These are phyloP conservation scores for Eimeria brunetti DNA, from an alignment of 169 alveolate genomes.

Conservation along the genomic window DNA sequence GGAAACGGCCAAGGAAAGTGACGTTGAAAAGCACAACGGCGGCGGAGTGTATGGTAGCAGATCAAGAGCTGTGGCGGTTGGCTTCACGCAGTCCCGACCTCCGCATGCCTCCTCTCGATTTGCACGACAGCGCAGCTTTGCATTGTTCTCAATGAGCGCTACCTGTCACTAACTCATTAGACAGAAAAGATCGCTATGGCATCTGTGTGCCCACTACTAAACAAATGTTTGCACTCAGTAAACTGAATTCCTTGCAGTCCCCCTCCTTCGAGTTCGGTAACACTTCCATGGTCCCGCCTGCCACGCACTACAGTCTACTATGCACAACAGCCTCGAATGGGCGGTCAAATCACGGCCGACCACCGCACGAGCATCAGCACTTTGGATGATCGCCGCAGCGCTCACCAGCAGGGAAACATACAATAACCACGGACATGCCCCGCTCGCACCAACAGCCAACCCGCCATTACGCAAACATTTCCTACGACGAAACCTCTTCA, in stretches of 20 bases:
- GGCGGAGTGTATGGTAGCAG: neutral
- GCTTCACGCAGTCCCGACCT: slow-evolving; percentile 3
- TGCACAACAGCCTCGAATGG: neutral
- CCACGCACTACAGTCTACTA: neutral
- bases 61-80: neutral
- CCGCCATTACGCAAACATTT: neutral
- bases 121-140: neutral
- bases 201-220: neutral
- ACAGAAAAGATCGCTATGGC: neutral
- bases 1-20: neutral
- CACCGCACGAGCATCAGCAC: neutral
- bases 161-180: neutral
- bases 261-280: neutral
- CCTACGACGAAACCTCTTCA: neutral
- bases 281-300: neutral
- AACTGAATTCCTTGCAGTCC: neutral
- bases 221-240: neutral
- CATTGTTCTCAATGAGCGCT: neutral
- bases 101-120: neutral
- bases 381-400: neutral
- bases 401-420: slow-evolving; percentile 55
- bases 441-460: neutral
- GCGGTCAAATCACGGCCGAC: neutral
- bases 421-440: neutral
- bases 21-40: neutral